These are phyloP conservation scores for Neofusicoccum ribis DNA, from an alignment of 2,329 filamentous ascomycete genomes.

Conservation along the genomic window DNA sequence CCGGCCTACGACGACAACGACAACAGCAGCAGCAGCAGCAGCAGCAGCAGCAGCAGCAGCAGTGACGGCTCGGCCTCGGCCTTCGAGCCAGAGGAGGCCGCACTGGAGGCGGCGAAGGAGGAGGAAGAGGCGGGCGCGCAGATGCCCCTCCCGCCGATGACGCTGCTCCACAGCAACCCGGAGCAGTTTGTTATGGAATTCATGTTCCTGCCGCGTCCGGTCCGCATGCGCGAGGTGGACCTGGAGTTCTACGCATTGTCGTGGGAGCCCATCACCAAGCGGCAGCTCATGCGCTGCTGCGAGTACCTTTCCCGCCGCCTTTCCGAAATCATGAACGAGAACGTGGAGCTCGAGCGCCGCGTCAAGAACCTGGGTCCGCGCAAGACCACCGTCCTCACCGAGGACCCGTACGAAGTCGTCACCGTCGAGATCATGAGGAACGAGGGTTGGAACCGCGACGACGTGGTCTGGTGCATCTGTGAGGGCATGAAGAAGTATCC, in stretches of 20 bases:
- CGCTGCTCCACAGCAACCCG: neutral
- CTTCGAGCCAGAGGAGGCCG: conserved; percentile 27
- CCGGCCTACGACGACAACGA: conserved; percentile 23
- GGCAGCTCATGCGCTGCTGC: neutral
- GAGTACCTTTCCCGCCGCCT: neutral
- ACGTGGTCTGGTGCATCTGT: conserved; percentile 10
- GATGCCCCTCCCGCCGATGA: neutral
- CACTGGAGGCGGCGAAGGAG: neutral
- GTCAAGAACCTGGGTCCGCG: conserved; percentile 4
- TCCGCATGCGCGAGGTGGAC: neutral
- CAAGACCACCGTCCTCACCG: conserved; percentile 5
- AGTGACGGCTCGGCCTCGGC: conserved; percentile 26
- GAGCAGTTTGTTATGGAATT: neutral
- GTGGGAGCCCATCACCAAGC: neutral
- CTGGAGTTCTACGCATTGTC: neutral
- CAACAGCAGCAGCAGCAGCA: conserved; percentile 29
- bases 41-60: conserved; percentile 25
- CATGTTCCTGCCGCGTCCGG: conserved; percentile 4
- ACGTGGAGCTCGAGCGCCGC: conserved; percentile 7
- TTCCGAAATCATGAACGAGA: conserved; percentile 2
- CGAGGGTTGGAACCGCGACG: neutral
- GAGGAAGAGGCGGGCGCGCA: neutral
- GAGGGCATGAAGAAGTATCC: conserved; percentile 15
- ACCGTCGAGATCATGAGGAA: neutral
- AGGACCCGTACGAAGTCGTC: neutral